These are phyloP conservation scores for Parmales sp. DNA, from an alignment of 108 stramenopile genomes.

Conservation along the genomic window DNA sequence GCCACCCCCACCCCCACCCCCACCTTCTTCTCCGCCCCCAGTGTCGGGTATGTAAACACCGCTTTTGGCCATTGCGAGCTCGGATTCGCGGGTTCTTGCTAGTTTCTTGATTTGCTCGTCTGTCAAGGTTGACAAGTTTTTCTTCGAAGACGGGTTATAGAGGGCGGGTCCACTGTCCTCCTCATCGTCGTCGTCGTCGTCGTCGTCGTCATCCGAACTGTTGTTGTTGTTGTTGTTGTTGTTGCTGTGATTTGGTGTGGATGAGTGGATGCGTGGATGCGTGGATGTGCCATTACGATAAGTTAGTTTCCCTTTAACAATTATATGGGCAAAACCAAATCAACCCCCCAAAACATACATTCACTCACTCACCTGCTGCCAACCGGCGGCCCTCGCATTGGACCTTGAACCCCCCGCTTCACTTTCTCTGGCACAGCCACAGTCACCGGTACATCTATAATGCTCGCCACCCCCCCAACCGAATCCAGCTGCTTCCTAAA, in stretches of 20 bases:
- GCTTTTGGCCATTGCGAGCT: neutral
- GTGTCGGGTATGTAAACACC: neutral
- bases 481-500: too few relatives aligned
- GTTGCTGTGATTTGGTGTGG: neutral
- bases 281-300: too few relatives aligned
- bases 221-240: neutral
- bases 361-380: neutral
- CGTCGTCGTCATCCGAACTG: neutral
- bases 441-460: too few relatives aligned
- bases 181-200: neutral
- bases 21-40: neutral
- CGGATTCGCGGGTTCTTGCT: neutral
- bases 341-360: too few relatives aligned
- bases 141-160: neutral
- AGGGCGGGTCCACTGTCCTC: neutral
- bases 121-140: neutral
- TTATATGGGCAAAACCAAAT: too few relatives aligned
- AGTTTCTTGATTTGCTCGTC: neutral
- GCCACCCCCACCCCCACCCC: slow-evolving; percentile 4
- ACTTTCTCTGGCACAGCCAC: too few relatives aligned
- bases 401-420: neutral
- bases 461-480: too few relatives aligned
- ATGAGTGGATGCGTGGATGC: too few relatives aligned
- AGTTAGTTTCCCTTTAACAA: too few relatives aligned
- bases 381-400: neutral